A percentile compares a stretch with the other conserved stretches of the same genome.
These are phyloP conservation scores for Cyberlindnera mycetangii DNA, from an alignment of 805 yeast genomes.

Conservation along the genomic window DNA sequence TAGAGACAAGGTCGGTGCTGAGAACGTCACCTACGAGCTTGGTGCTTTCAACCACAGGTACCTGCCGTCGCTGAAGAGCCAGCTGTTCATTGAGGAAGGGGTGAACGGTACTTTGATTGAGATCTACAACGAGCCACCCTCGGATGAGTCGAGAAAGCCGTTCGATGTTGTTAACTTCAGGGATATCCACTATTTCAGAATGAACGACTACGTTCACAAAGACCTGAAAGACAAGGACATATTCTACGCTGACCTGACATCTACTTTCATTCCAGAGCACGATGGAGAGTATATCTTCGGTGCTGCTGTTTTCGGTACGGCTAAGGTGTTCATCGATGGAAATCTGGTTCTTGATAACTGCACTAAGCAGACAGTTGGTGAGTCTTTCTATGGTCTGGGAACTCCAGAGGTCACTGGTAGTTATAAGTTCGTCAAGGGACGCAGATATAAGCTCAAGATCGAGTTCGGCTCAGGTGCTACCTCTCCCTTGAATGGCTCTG, in stretches of 20 bases:
- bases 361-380: conserved; percentile 48
- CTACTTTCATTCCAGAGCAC: conserved; percentile 42
- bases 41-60: conserved; percentile 36
- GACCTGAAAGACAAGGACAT: conserved; percentile 21
- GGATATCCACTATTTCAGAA: conserved; percentile 24
- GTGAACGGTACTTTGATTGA: conserved; percentile 25
- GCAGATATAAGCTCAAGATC: conserved; percentile 40
- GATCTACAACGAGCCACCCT: conserved; percentile 24
- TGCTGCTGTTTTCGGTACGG: conserved; percentile 52
- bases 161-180: conserved; percentile 29
- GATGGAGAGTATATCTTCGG: conserved; percentile 50
- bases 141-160: conserved; percentile 22
- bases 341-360: conserved; percentile 50
- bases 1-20: conserved; percentile 23
- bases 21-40: conserved; percentile 26
- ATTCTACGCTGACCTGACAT: conserved; percentile 45
- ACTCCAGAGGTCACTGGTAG: conserved; percentile 44
- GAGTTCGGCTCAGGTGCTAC: conserved; percentile 51
- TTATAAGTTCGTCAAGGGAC: conserved; percentile 39
- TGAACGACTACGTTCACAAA: conserved; percentile 24
- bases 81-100: conserved; percentile 13
- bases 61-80: conserved; percentile 30
- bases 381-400: conserved; percentile 50
- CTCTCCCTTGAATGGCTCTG: conserved; percentile 15
- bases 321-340: conserved; percentile 48